Evolutionary conservation across 768 basidiomycete species (phyloP), one percentile per base, ranked within the genome.

Genomic region (Tricholoma terreum): DNA sequence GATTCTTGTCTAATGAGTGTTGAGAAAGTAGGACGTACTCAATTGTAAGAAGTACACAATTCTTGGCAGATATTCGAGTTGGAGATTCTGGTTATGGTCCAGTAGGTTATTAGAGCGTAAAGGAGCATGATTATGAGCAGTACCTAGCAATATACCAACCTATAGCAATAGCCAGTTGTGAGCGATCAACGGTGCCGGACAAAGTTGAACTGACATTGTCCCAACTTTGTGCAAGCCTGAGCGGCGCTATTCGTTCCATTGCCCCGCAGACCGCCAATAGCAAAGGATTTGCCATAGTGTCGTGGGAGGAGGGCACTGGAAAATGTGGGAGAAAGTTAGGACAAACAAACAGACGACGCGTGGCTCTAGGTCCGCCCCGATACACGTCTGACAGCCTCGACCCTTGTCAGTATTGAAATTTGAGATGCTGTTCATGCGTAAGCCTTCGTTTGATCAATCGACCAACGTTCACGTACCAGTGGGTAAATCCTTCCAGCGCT

Each of bases 181-280:
- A 19, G 35, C 35, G 22, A 43, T 61, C 24, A 24, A 19, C 24
- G 33, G 48, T 12, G 42, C 36, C 55, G 50, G 61, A 50, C 55
- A 49, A 12, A 46, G 51, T 11, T 34, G 27, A 42, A 74, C 90
- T 74, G 61, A 97, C 94, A 73, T 98, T 98, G 67, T 98, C 95
- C 94, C 95, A 98, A 59, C 81, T 84, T 62, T 90, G 94, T 15
- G 95, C 94, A 7, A 97, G 79, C 35, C 83, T 77, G 19, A 93
- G 79, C 3, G 95, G 95, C 1, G 94, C 94, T 61, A 97, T 89
- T 24, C 85, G 81, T 60, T 90, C 88, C 87, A 93, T 89, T 0
- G 86, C 84, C 42, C 75, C 79, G 62, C 80, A 82, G 10, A 87
- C 82, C 31, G 78, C 73, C 68, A 80, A 84, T 11, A 84, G 63